Evolutionary conservation across 163 green algal genomes (phyloP), one percentile per base, ranked within the genome.

Genomic region (Volvox carteri): DNA sequence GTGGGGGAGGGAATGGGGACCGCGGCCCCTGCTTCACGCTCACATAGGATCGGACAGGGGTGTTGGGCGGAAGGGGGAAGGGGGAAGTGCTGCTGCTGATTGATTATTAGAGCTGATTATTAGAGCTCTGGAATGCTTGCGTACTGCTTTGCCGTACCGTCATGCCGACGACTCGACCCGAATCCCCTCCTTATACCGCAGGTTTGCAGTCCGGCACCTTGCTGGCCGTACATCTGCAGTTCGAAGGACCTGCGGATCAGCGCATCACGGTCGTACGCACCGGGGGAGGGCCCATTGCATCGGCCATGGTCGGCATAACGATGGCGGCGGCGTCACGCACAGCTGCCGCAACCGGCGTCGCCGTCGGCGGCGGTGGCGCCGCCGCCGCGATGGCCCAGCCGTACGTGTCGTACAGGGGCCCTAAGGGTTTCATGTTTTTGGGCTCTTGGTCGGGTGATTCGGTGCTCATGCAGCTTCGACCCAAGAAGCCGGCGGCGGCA

Each of bases 361-460:
- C 33, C n/a, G 42, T 28, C 4, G 44, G 16, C 37, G 58, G 54
- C 41, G 78, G 14, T 9, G 42, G 39, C 42, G 65, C 62, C n/a
- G 41, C 56, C 16, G 42, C 56, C 0, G 78, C 37, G 48, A 30
- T 35, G 11, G 60, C 19, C 16, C 8, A 12, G 46, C 44, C 81
- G 62, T 87, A 79, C 81, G 25, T 23, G 2, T 78, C 42, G 54
- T 89, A 84, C 84, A 41, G 8, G 50, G 84, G 72, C 2, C 84
- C 84, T 18, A 84, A 68, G 78, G 86, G 80, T 30, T 30, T 97
- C 6, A 25, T 99, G 0, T 98, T 99, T 90, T 85, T 99, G 33
- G 97, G 96, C 23, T 97, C 93, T 11, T 93, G 92, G n/a, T 67
- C 90, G 0, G 97, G 96, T 4, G 96, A 99, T 88, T 98, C 95